phyloP scores from a whole-genome alignment of 371 early-diverging fungal species.

The Saksenaea vasiformis region DNA sequence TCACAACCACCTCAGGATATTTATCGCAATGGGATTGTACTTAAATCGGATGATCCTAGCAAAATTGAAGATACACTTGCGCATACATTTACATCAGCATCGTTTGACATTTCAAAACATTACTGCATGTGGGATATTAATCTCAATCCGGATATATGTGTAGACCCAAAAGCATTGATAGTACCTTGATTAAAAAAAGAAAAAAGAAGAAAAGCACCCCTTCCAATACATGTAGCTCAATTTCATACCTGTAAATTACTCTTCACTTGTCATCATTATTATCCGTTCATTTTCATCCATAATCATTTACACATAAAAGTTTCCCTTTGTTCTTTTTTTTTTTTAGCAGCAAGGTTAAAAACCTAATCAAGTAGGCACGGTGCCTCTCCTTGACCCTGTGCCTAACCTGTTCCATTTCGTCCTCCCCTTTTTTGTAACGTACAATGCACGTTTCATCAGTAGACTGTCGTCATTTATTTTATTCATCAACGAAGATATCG shows the following conservation, averaged over 20 bases:
- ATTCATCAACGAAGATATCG: no score
- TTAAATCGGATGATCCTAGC: background rate
- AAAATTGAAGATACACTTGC: constrained; percentile 1
- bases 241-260: background rate
- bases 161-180: background rate
- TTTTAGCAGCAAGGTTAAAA: background rate
- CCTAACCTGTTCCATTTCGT: background rate
- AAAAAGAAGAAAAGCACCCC: background rate
- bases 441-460: background rate
- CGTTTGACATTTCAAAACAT: background rate
- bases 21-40: background rate
- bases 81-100: background rate
- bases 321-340: background rate
- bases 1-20: background rate
- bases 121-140: constrained; percentile 2
- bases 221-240: background rate
- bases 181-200: constrained; percentile 1
- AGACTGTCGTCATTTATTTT: background rate
- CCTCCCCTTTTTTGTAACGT: background rate
- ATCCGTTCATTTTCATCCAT: background rate
- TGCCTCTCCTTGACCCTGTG: background rate
- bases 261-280: background rate
- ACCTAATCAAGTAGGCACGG: background rate
- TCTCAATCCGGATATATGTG: constrained; percentile 1
- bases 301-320: background rate